These are phyloP conservation scores for Cucurbita moschata DNA, from an alignment of 306 rosid species.

Conservation along the genomic window DNA sequence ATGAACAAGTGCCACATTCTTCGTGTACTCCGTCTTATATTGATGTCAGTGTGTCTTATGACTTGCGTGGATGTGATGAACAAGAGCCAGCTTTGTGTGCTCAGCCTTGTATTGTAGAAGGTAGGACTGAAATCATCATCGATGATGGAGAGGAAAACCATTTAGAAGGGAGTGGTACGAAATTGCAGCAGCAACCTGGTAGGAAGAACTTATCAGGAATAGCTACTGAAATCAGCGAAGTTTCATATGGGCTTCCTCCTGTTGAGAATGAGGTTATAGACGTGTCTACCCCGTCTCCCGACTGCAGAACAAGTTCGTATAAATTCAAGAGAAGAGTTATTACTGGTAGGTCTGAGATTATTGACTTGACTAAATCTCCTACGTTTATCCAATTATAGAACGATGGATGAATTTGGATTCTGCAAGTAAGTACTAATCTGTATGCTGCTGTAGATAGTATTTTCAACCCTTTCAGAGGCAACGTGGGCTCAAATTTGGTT, in stretches of 20 bases:
- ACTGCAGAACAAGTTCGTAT: constrained; percentile 27
- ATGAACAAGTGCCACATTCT: constrained; percentile 6
- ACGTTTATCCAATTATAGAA: constrained; percentile 43
- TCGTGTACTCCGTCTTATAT: constrained; percentile 1
- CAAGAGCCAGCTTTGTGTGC: constrained; percentile 15
- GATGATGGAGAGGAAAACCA: constrained; percentile 8
- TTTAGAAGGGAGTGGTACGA: constrained; percentile 1
- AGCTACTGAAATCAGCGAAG: constrained; percentile 8
- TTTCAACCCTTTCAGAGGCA: not conserved
- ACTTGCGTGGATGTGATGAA: not conserved
- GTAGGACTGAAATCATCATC: constrained; percentile 10
- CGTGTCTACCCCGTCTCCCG: constrained; percentile 66
- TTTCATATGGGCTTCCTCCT: constrained; percentile 14
- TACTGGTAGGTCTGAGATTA: constrained; percentile 22
- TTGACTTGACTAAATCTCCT: constrained; percentile 72
- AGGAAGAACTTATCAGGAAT: not conserved
- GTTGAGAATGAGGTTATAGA: constrained; percentile 53
- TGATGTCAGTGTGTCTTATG: not conserved
- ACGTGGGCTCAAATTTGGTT: constrained; percentile 2
- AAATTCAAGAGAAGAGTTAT: constrained; percentile 45
- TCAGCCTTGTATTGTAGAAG: constrained; percentile 8
- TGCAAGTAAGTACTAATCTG: not conserved
- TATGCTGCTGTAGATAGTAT: not conserved
- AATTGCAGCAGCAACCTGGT: constrained; percentile 16
- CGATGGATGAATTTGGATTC: not conserved